A percentile compares a stretch with the other conserved stretches of the same genome.
These are phyloP conservation scores for Skeletonema costatum DNA, from an alignment of 108 stramenopile species.

Conservation along the genomic window DNA sequence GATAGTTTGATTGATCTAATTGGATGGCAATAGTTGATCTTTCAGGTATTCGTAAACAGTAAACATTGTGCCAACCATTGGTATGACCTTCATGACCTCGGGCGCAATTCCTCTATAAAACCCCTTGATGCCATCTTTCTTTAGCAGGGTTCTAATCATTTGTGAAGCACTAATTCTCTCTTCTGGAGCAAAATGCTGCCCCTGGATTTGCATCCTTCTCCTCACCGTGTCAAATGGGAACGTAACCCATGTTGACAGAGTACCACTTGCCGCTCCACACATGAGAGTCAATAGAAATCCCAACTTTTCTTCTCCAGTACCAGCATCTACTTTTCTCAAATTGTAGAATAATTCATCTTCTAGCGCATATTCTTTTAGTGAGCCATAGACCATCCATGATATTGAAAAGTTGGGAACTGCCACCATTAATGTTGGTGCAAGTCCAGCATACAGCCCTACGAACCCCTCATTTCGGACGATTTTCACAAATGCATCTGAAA, in stretches of 20 bases:
- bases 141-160: conserved; percentile 59
- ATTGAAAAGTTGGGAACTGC: conserved; percentile 92
- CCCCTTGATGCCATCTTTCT: conserved; percentile 74
- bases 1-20: background rate
- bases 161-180: conserved; percentile 62
- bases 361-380: conserved; percentile 47
- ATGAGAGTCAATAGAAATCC: conserved; percentile 75
- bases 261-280: conserved; percentile 85
- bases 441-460: conserved; percentile 83
- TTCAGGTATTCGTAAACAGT: conserved; percentile 87
- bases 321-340: conserved; percentile 78
- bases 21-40: conserved; percentile 47
- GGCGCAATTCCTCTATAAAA: conserved; percentile 92
- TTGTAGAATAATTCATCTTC: conserved; percentile 92
- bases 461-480: conserved; percentile 81
- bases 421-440: conserved; percentile 82
- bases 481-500: conserved; percentile 83
- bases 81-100: conserved; percentile 92
- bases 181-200: conserved; percentile 67
- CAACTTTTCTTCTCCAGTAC: conserved; percentile 76
- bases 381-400: conserved; percentile 87
- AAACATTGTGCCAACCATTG: conserved; percentile 96
- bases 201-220: conserved; percentile 92
- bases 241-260: conserved; percentile 74
- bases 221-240: conserved; percentile 94